Evolutionary conservation across 129 eudicot genomes (phyloP), one percentile per base, ranked within the genome.

Genomic region (Pulicaria dysenterica): DNA sequence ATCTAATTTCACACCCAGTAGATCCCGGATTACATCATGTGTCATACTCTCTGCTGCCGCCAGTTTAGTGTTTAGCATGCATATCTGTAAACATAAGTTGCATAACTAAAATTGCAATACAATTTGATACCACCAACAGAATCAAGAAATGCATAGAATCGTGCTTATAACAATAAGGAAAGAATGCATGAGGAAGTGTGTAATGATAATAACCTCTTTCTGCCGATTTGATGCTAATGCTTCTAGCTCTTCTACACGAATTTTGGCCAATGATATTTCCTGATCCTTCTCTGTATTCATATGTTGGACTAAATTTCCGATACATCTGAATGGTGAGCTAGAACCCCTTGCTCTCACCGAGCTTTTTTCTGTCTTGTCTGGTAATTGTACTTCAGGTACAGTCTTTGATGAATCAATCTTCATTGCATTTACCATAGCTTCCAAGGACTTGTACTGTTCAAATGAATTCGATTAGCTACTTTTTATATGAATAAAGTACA

Each of bases 1-100:
- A 80, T 91, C 97, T 72, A 88, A 74, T 84, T 91, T 91, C 67
- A 91, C 95, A 48, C 95, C 95, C 66, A 91, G 92, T 82, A 91
- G 73, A 88, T 91, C 97, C 7, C 97, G 81, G 50, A 88, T 91
- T 64, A 88, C 97, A 74, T 91, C 97, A 49, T 91, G 97, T 57
- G 97, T 91, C 97, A 91, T 91, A 84, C 87, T 91, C 77, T 91
- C 97, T 44, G 90, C 88, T 50, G 90, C 78, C 10, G 95, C 95
- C 82, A 91, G 73, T 86, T 87, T 85, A 34, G 88, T 84, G 53
- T 84, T 91, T 66, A 88, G 80, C 81, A 79, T 77, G 65, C 92
- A 88, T 69, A 91, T 73, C 97, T 91, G 86, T 34, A 38, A 42
- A 62, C 67, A 64, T 31, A 64, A 50, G 44, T 61, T 74, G 67